These are phyloP conservation scores for Lentinula detonsa DNA, from an alignment of 768 basidiomycete genomes.

Conservation along the genomic window DNA sequence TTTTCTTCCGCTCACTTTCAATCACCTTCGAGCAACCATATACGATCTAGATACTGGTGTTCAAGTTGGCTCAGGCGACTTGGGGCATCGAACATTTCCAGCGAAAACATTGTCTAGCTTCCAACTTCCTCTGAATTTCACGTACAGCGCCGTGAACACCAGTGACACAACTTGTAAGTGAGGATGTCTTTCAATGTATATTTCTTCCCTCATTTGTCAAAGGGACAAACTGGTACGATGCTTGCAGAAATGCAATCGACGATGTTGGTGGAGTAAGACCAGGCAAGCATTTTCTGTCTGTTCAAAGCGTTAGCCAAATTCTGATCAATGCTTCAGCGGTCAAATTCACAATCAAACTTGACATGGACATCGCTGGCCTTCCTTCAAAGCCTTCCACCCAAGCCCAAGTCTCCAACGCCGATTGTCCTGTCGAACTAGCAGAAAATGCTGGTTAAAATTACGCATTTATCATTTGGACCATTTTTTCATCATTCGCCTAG, in stretches of 20 bases:
- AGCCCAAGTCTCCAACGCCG: slow-evolving; percentile 51
- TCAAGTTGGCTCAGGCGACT: slow-evolving; percentile 62
- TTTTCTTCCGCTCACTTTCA: slow-evolving; percentile 74
- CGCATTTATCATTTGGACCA: neutral
- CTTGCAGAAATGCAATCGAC: slow-evolving; percentile 57
- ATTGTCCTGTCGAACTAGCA: slow-evolving; percentile 67
- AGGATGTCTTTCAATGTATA: slow-evolving; percentile 2
- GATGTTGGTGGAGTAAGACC: slow-evolving; percentile 47
- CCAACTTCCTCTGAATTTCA: slow-evolving; percentile 75
- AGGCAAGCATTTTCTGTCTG: slow-evolving; percentile 34
- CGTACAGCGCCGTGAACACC: slow-evolving; percentile 72
- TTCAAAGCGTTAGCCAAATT: neutral
- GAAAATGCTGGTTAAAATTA: slow-evolving; percentile 38
- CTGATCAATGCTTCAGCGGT: slow-evolving; percentile 32
- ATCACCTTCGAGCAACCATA: slow-evolving; percentile 56
- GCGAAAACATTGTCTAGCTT: slow-evolving; percentile 64
- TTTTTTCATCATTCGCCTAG: neutral
- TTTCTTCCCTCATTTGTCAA: neutral
- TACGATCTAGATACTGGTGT: slow-evolving; percentile 63
- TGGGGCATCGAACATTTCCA: slow-evolving; percentile 52
- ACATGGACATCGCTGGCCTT: slow-evolving; percentile 69
- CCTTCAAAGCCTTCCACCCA: slow-evolving; percentile 45
- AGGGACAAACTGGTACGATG: slow-evolving; percentile 76
- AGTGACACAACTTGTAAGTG: slow-evolving; percentile 77
- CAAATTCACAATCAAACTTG: slow-evolving; percentile 57